Evolutionary conservation across 2,329 filamentous ascomycete genomes (phyloP).

Genomic region (Cordyceps tenuipes): DNA sequence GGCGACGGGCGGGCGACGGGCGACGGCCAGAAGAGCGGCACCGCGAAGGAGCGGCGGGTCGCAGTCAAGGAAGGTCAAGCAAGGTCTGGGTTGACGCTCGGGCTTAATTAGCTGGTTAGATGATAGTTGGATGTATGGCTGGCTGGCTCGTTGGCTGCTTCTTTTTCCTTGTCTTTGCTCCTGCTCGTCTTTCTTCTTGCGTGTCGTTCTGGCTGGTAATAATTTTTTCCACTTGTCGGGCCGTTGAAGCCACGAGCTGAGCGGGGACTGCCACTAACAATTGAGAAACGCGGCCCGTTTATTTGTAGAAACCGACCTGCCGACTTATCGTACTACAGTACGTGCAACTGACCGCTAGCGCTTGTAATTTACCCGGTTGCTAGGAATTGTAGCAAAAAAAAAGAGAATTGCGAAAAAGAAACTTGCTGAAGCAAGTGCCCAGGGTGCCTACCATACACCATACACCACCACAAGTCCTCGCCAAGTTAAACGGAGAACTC

Average conservation of each 20-base stretch:
- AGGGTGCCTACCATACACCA: no score
- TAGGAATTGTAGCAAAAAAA: not conserved
- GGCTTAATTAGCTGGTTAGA: not conserved
- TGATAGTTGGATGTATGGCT: not conserved
- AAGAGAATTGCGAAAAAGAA: not conserved
- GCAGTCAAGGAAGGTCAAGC: not conserved
- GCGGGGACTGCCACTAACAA: not conserved
- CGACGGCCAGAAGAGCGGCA: not conserved
- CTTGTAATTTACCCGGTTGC: not conserved
- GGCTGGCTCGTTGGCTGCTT: not conserved
- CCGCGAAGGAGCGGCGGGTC: not conserved
- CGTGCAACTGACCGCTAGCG: not conserved
- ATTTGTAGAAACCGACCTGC: not conserved
- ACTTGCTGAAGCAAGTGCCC: not conserved
- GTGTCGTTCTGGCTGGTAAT: not conserved
- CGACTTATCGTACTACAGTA: not conserved
- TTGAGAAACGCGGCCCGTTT: not conserved
- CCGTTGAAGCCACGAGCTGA: slow-evolving; percentile 6
- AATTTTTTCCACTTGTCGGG: slow-evolving; percentile 2
- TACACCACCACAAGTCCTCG: not conserved
- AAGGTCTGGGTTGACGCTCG: not conserved
- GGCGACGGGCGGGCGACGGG: not conserved
- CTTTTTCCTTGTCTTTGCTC: not conserved
- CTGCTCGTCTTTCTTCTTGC: not conserved
- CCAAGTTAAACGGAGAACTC: not conserved